Evolutionary conservation across 352 stramenopile species (phyloP), one percentile per base, ranked within the genome.

Genomic region (Phytophthora sansomeana): DNA sequence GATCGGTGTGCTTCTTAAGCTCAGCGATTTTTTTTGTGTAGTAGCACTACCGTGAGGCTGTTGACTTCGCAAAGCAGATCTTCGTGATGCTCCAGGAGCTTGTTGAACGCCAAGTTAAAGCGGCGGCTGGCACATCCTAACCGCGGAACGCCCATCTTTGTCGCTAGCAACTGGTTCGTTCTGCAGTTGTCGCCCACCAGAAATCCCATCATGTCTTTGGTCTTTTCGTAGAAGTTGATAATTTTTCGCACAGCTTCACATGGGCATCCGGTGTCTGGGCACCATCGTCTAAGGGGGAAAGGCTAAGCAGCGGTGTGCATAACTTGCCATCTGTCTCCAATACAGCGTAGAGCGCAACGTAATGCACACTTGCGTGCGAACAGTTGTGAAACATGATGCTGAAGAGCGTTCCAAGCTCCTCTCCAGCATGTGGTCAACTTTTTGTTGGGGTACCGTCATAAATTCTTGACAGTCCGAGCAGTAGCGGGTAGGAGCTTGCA

Each of bases 21-120:
- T 56, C 29, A 0, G 32, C 42, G 9, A 46, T 53, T 62, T 28
- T 44, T 53, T 53, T 63, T 41, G 2, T 54, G 54, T 17, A n/a
- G 42, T 6, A 53, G n/a, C n/a, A 28, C 56, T 1, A 63, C 56
- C 44, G 56, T 57, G 14, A 63, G 44, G 4, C 14, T 11, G 28
- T 63, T 56, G 14, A 63, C 21, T 16, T 30, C 44, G 5, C 24
- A 16, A 1, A 63, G 21, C 33, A 63, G 1, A 21, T 30, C 3
- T 16, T 55, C 55, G 26, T 54, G 28, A 6, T 29, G 42, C 5
- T 6, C 55, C 16, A 63, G 24, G 14, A 33, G 42, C 56, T 63
- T 50, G 56, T 49, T 63, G 6, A 63, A 32, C 21, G 44, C 56
- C 3, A 63, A 14, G 26, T 63, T 63, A 13, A 63, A 39, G 11